Evolutionary conservation across 2,329 filamentous ascomycete species (phyloP), one percentile per base, ranked within the genome.

Genomic region (Sporothrix brunneoviolacea): DNA sequence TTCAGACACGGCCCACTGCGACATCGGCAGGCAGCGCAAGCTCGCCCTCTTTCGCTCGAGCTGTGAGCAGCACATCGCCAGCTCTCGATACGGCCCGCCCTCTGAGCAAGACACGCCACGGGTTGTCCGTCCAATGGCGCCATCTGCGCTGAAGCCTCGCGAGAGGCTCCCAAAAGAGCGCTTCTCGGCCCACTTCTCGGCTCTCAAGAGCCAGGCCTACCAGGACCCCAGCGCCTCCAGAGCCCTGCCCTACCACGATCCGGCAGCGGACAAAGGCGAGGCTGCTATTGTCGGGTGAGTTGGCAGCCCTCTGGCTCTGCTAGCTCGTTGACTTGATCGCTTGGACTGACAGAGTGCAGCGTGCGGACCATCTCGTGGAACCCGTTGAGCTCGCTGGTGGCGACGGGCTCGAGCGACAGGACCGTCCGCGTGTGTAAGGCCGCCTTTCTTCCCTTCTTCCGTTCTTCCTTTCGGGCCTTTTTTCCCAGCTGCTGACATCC

Each of bases 291-390:
- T 49, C 4, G 55, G 51, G 53, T 54, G 24, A 16, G 50, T 13
- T 21, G 46, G 15, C 22, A 2, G 50, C 12, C 28, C 4, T 33
- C 12, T 27, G 32, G 9, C 7, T n/a, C 4, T 41, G 27, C 33
- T 48, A 19, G 28, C 24, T 3, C 13, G 13, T 19, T 12, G 19
- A 40, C 41, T 32, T n/a, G n/a, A n/a, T n/a, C n/a, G n/a, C n/a
- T n/a, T n/a, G n/a, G 47, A 7, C 12, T 37, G 18, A 30, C 40
- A 12, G 30, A 13, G 22, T 9, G 24, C 57, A 89, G 84, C 56
- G 75, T 94, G 51, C 82, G 87, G 36, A 84, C 86, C 2, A 83
- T 97, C 57, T 84, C 87, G 35, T 97, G 91, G 91, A 95, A 91
- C 57, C 88, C 91, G 0, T 74, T 88, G 0, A 90, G 91, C 30